These are phyloP conservation scores for Gleditsia sinensis DNA, from an alignment of 306 rosid genomes.

Conservation along the genomic window DNA sequence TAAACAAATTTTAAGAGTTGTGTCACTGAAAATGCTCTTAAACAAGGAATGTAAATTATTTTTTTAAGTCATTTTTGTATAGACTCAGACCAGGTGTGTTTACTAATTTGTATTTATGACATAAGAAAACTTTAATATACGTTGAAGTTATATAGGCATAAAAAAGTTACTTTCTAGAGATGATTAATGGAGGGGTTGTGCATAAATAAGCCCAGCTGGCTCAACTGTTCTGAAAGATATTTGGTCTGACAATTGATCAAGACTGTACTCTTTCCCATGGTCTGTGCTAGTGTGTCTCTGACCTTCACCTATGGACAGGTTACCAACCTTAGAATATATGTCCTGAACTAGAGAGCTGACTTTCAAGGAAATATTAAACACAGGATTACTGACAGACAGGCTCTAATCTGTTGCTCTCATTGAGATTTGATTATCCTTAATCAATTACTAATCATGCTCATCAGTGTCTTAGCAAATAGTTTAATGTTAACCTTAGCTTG, in stretches of 20 bases:
- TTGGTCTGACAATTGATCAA: constrained; percentile 20
- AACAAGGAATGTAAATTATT: no score
- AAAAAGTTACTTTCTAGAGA: no score
- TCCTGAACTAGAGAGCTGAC: neutral
- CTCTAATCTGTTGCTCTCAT: neutral
- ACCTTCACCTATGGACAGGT: constrained; percentile 15
- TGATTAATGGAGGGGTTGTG: neutral
- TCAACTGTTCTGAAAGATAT: neutral
- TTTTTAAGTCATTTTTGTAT: no score
- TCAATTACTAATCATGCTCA: neutral
- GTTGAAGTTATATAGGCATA: no score
- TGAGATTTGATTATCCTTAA: neutral
- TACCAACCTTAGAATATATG: constrained; percentile 20
- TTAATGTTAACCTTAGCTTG: neutral
- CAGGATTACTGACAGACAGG: neutral
- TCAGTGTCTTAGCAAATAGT: neutral
- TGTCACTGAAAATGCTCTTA: no score
- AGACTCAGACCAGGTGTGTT: no score
- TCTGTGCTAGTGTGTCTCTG: neutral
- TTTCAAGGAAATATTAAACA: neutral
- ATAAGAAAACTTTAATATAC: no score
- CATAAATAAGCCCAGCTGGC: constrained; percentile 35
- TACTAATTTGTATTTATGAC: no score
- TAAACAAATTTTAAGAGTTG: no score
- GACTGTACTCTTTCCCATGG: constrained; percentile 10